Evolutionary conservation across 208 protist genomes (phyloP).

Genomic region (Herpetomonas muscarum): DNA sequence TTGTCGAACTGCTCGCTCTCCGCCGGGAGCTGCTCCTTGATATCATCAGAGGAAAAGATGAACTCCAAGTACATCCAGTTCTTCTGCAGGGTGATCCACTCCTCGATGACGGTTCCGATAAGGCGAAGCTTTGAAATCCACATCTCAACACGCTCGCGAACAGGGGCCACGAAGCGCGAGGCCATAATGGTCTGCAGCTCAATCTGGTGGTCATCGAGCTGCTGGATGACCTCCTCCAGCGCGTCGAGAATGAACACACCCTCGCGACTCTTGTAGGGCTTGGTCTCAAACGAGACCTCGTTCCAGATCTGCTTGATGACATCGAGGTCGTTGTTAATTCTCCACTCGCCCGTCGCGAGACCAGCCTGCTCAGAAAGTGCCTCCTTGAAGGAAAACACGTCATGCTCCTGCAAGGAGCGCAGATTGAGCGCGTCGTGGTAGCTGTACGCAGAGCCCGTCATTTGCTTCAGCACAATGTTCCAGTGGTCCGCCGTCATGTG

Average conservation of each 20-base stretch:
- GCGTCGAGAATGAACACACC: conserved; percentile 88
- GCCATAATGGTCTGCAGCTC: conserved; percentile 91
- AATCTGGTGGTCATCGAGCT: conserved; percentile 91
- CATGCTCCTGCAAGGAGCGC: conserved; percentile 66
- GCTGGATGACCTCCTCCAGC: conserved; percentile 91
- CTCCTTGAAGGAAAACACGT: conserved; percentile 85
- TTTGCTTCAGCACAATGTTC: conserved; percentile 88
- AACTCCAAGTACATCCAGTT: conserved; percentile 98
- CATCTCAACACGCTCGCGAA: conserved; percentile 81
- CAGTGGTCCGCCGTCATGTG: conserved; percentile 88
- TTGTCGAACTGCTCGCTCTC: conserved; percentile 87
- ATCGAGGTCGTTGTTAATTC: conserved; percentile 90
- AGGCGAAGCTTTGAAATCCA: conserved; percentile 87
- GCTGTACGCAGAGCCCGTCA: conserved; percentile 78
- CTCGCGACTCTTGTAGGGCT: conserved; percentile 82
- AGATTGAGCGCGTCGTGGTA: conserved; percentile 88
- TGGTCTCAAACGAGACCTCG: conserved; percentile 61
- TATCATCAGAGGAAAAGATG: conserved; percentile 97
- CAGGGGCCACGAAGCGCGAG: conserved; percentile 84
- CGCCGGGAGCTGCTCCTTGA: conserved; percentile 92
- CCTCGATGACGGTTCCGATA: conserved; percentile 90
- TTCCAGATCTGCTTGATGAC: conserved; percentile 88
- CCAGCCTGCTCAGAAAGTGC: conserved; percentile 84
- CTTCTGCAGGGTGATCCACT: conserved; percentile 95
- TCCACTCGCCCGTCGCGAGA: conserved; percentile 92